A percentile compares a stretch with the other conserved stretches of the same genome.
phyloP scores from a whole-genome alignment of 495 filamentous ascomycete genomes.

The Talaromyces liani region DNA sequence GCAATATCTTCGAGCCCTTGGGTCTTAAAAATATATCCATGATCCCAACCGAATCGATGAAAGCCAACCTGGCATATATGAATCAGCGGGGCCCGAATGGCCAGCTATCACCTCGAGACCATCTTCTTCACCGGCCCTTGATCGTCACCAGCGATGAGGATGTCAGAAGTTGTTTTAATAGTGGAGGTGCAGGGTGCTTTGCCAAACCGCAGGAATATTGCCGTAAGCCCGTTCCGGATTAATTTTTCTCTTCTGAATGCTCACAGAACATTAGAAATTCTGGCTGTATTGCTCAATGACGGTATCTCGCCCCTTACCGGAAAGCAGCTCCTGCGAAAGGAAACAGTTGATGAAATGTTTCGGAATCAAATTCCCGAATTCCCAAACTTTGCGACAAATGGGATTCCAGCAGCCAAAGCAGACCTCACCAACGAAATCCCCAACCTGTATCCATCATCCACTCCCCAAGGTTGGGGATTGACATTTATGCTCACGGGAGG shows the following conservation, averaged over 20 bases:
- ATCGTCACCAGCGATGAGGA: constrained; percentile 20
- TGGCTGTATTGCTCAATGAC: constrained; percentile 35
- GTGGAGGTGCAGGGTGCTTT: constrained; percentile 44
- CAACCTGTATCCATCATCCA: constrained; percentile 43
- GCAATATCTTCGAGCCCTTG: constrained; percentile 48
- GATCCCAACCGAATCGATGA: constrained; percentile 44
- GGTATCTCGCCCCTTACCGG: constrained; percentile 35
- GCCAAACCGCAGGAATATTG: constrained; percentile 41
- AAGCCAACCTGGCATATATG: constrained; percentile 36
- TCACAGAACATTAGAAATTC: constrained; percentile 15
- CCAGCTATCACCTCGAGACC: constrained; percentile 28
- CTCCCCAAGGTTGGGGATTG: constrained; percentile 54
- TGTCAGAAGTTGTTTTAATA: constrained; percentile 33
- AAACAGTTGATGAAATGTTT: constrained; percentile 51
- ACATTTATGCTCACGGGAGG: constrained; percentile 32
- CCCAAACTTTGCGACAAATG: constrained; percentile 41
- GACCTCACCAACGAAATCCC: constrained; percentile 35
- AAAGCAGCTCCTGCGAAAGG: constrained; percentile 31
- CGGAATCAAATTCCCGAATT: constrained; percentile 49
- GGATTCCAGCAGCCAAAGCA: constrained; percentile 38
- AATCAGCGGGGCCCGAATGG: constrained; percentile 28
- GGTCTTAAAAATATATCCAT: constrained; percentile 41
- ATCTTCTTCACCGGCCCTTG: constrained; percentile 32
- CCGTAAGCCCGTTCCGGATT: constrained; percentile 22
- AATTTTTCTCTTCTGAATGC: no score